These are phyloP conservation scores for Lactifluus subvellereus DNA, from an alignment of 768 basidiomycete genomes.

Conservation along the genomic window DNA sequence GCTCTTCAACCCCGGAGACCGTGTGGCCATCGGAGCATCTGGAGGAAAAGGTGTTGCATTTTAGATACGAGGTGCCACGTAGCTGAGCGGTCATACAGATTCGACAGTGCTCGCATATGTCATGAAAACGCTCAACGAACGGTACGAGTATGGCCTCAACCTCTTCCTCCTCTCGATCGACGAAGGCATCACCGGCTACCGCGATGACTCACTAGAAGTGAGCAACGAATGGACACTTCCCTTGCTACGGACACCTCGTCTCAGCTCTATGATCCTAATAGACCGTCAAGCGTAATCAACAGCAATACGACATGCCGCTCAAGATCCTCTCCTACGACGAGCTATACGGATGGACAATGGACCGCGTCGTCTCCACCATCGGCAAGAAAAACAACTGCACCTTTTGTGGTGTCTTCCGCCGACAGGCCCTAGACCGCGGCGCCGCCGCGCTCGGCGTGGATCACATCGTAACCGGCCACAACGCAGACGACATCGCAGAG, in stretches of 20 bases:
- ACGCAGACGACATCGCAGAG: conserved; percentile 98
- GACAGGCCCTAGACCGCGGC: conserved; percentile 94
- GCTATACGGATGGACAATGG: conserved; percentile 99
- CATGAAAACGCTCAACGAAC: conserved; percentile 91
- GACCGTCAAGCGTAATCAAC: conserved; percentile 97
- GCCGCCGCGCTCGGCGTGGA: conserved; percentile 85
- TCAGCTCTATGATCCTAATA: conserved; percentile 38
- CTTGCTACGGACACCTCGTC: not conserved
- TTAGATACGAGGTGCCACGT: not conserved
- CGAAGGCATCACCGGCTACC: conserved; percentile 96
- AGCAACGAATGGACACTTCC: conserved; percentile 6
- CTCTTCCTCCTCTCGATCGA: conserved; percentile 94
- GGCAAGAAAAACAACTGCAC: conserved; percentile 99
- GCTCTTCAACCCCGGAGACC: conserved; percentile 84
- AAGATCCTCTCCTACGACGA: conserved; percentile 96
- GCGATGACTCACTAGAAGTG: conserved; percentile 95
- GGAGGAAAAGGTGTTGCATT: conserved; percentile 76
- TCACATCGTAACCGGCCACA: conserved; percentile 98
- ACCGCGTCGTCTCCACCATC: conserved; percentile 87
- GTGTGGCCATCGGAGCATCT: conserved; percentile 95
- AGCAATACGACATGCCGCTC: conserved; percentile 90
- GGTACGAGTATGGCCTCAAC: conserved; percentile 88
- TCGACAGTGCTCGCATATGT: conserved; percentile 97
- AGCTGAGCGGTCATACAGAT: conserved; percentile 45
- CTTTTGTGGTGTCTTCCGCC: conserved; percentile 95